Evolutionary conservation across 225 moss, liverwort and hornwort genomes (phyloP).

Genomic region (Physcomitrellopsis africana): DNA sequence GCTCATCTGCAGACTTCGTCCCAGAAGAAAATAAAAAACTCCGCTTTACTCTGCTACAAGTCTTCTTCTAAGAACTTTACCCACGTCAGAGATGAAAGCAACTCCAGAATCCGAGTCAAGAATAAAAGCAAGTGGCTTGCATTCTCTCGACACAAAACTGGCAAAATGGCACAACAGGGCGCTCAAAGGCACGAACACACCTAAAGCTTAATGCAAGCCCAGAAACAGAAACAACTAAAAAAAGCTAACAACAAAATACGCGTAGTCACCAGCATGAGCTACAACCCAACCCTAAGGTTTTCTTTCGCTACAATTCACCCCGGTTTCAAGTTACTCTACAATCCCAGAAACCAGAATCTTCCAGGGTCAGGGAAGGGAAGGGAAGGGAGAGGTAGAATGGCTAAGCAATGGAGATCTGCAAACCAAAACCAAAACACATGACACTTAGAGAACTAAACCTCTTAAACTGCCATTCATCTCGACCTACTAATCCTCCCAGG

Average conservation of each 20-base stretch:
- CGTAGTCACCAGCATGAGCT: neutral
- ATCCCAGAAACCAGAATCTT: too few species aligned
- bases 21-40: neutral
- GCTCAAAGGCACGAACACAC: neutral
- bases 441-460: too few species aligned
- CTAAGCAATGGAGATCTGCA: too few species aligned
- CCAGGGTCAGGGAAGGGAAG: too few species aligned
- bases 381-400: too few species aligned
- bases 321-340: neutral
- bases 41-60: neutral
- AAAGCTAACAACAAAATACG: neutral
- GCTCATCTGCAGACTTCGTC: conserved; percentile 7
- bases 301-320: neutral
- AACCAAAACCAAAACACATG: too few species aligned
- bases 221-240: neutral
- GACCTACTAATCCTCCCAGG: too few species aligned
- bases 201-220: neutral
- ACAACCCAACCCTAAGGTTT: neutral
- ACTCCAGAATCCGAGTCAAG: neutral
- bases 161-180: neutral
- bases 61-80: neutral
- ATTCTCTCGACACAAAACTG: neutral
- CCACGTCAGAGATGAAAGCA: neutral
- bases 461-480: too few species aligned
- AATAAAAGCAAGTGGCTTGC: neutral